These are phyloP conservation scores for Spathaspora girioi DNA, from an alignment of 805 yeast species.

Conservation along the genomic window DNA sequence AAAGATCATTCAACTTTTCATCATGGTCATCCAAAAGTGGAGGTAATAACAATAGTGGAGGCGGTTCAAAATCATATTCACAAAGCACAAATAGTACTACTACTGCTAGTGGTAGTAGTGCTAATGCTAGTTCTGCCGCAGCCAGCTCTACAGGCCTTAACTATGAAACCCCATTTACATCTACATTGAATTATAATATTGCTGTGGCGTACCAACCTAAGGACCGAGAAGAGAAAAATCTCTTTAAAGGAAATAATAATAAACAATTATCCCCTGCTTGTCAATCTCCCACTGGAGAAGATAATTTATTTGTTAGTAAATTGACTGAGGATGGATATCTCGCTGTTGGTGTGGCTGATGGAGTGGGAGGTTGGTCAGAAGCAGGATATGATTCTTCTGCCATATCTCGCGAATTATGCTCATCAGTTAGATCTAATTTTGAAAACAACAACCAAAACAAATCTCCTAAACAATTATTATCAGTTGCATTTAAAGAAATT, in stretches of 20 bases:
- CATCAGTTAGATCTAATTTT: conserved; percentile 44
- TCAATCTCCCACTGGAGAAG: conserved; percentile 67
- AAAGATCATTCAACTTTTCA: conserved; percentile 17
- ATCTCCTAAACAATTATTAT: conserved; percentile 48
- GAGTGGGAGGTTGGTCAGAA: conserved; percentile 97
- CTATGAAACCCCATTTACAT: conserved; percentile 14
- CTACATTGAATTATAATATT: conserved; percentile 43
- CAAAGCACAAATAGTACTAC: conserved; percentile 14
- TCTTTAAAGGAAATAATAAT: conserved; percentile 28
- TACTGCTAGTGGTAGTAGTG: conserved; percentile 15
- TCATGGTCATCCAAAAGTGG: conserved; percentile 11
- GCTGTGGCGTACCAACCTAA: conserved; percentile 77
- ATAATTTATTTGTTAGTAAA: conserved; percentile 57
- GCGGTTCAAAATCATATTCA: conserved; percentile 8
- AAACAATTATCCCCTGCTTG: conserved; percentile 32
- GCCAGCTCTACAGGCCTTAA: conserved; percentile 16
- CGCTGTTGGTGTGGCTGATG: conserved; percentile 86
- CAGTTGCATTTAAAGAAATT: conserved; percentile 53
- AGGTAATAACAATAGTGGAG: conserved; percentile 2
- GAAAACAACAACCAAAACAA: conserved; percentile 11
- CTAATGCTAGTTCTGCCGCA: conserved; percentile 16
- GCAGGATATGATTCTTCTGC: conserved; percentile 88
- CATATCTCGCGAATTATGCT: conserved; percentile 76
- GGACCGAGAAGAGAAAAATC: conserved; percentile 52
- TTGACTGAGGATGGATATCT: conserved; percentile 35